Conservation (phyloP, 257 asterid genomes). For the Coffea canephora region DNA sequence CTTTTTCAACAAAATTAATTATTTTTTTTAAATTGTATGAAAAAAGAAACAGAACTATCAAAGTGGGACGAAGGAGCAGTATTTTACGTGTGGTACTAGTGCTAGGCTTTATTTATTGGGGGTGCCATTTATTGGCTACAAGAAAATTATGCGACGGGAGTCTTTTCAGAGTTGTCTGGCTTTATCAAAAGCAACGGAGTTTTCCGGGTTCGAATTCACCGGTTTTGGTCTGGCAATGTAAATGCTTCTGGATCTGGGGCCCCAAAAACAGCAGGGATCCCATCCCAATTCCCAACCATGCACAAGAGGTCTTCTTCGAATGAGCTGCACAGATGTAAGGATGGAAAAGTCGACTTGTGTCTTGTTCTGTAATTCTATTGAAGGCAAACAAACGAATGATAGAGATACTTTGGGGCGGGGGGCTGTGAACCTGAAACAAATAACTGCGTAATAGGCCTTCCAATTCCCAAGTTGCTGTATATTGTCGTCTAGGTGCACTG, state of each 20-base stretch:
- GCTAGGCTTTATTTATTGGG: not conserved
- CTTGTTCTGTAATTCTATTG: not conserved
- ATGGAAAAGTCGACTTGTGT: not conserved
- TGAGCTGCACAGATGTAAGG: not conserved
- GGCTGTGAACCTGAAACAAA: not conserved
- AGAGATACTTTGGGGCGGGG: not conserved
- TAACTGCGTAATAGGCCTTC: not conserved
- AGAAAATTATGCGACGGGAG: not conserved
- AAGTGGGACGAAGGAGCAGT: too few species aligned
- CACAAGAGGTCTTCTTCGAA: not conserved
- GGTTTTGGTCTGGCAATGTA: not conserved
- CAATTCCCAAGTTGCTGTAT: not conserved
- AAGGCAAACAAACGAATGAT: not conserved
- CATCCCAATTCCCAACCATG: not conserved
- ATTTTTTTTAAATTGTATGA: too few species aligned
- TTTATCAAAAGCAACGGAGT: not conserved
- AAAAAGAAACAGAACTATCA: too few species aligned
- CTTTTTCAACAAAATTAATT: too few species aligned
- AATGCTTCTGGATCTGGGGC: not conserved
- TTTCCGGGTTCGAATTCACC: not conserved
- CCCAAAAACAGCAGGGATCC: not conserved
- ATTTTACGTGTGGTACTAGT: too few species aligned
- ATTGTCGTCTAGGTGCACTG: not conserved
- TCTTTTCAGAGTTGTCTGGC: not conserved
- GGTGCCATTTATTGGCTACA: not conserved